These are phyloP conservation scores for Penicillium sp. DNA, from an alignment of 2,329 filamentous ascomycete genomes.

Conservation along the genomic window DNA sequence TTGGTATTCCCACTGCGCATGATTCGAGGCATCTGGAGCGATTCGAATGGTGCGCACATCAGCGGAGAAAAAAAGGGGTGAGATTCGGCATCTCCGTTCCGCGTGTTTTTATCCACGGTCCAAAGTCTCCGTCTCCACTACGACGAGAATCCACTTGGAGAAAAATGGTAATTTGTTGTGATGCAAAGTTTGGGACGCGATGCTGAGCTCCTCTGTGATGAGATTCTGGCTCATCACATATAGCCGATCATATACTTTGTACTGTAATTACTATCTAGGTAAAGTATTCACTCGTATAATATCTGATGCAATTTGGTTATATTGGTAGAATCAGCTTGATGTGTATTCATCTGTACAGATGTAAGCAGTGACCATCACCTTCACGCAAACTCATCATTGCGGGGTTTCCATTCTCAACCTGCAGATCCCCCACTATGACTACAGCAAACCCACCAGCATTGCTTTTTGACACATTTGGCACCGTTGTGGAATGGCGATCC, in stretches of 20 bases:
- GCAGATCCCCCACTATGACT: slow-evolving; percentile 18
- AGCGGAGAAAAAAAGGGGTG: too few species aligned
- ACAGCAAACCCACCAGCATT: slow-evolving; percentile 20
- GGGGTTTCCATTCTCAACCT: background rate
- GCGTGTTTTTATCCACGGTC: slow-evolving; percentile 20
- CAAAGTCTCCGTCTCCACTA: slow-evolving; percentile 20
- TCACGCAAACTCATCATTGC: too few species aligned
- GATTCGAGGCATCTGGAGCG: too few species aligned
- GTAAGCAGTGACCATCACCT: too few species aligned
- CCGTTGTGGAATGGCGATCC: slow-evolving; percentile 70
- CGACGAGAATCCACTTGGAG: slow-evolving; percentile 11
- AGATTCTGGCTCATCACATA: too few species aligned
- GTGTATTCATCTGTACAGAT: too few species aligned
- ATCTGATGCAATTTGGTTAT: too few species aligned
- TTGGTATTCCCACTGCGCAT: slow-evolving; percentile 1
- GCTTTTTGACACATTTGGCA: slow-evolving; percentile 44
- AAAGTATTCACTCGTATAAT: too few species aligned
- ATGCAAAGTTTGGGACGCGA: slow-evolving; percentile 9
- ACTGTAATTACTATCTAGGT: too few species aligned
- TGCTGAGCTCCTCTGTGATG: slow-evolving; percentile 1
- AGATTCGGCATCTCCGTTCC: background rate
- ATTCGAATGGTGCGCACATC: too few species aligned
- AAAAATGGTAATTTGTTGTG: slow-evolving; percentile 10
- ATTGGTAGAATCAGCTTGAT: too few species aligned
- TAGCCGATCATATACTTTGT: too few species aligned